Evolutionary conservation across 1,284 basidiomycete species (phyloP), one percentile per base, ranked within the genome.

Genomic region (Ustilago trichophora): DNA sequence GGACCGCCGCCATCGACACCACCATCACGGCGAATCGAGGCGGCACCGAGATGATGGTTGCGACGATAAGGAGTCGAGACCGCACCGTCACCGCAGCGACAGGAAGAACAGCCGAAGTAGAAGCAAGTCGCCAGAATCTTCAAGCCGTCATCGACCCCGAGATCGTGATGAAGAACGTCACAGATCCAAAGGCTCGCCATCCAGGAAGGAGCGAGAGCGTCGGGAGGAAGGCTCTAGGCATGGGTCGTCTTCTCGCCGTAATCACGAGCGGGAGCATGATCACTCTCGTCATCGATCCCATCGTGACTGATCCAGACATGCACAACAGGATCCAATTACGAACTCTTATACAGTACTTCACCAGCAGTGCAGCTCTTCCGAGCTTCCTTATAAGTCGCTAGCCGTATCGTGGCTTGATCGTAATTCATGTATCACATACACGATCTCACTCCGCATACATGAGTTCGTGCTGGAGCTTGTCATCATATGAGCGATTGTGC

Each of bases 101-200:
- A 33, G 51, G 9, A 36, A 42, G 3, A 13, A 37, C 18, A 49
- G 57, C n/a, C 37, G 52, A 8, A 62, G 58, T 24, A 47, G 59
- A n/a, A 55, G 52, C 48, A 52, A 49, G 13, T 64, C 60, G 6
- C 60, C 60, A 1, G 49, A 36, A 13, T 32, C 49, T 0, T 53
- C 41, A 21, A 49, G 49, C 16, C 42, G 46, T 3, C 50, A 42
- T 22, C 53, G 46, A 10, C 50, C 19, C 11, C 31, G 41, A 27
- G 7, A 49, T 16, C 11, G 25, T 15, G 34, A 56, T 2, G 46
- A 58, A 8, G 33, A 43, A 3, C 12, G 46, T 16, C 36, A 27
- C 25, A 26, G 33, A 24, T 40, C 40, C 5, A 52, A 16, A 1
- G 8, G 15, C 4, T 44, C 43, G 0, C 33, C 36, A 1, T 52